Base-by-base conservation (phyloP, 2,329 filamentous ascomycete genomes). In the Botrytis elliptica region DNA sequence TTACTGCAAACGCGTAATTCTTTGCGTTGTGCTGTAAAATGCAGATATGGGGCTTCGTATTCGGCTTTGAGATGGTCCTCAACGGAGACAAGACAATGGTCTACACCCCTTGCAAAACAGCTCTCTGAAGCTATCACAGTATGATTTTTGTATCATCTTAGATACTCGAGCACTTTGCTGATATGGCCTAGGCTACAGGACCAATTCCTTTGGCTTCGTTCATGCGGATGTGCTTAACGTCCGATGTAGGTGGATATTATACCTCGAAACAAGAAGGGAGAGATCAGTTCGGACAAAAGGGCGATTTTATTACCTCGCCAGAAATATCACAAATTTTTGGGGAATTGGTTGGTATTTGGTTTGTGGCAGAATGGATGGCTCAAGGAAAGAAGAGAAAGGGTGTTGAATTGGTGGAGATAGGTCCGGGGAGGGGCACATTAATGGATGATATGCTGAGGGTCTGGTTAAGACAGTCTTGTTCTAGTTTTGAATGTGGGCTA, bases 261-360 rank as follows among this genome's bases (percentile, higher is more conserved):
- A 98, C 94, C 0, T 89, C 90, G 38, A 87, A 91, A 62, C 87
- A 87, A 71, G 84, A 89, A 74, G 90, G 88, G 33, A 88, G 91
- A 65, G 95, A 98, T 80, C 95, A 95, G 76, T 99, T 99, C 79
- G 96, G 96, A n/a, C 85, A 89, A 72, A 93, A 93, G 80, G 96
- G 96, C 40, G 96, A 99, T 83, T 99, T 99, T 81, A 92, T 98
- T 70, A 99, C 96, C 0, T 98, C 95, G 0, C 96, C 96, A 0
- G 96, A 99, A 83, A 98, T 99, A 79, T 98, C 95, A 0, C 96
- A 98, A 81, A 88, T 98, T 20, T 99, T 99, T 83, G 96, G 96
- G 38, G 96, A 99, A 84, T 87, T 99, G 42, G 86, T 98, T 73
- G 96, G 94, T 7, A 89, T 99, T 78, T 99, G 96, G 96, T 91